These are phyloP conservation scores for Arthromyces matolae DNA, from an alignment of 768 basidiomycete genomes.

Conservation along the genomic window DNA sequence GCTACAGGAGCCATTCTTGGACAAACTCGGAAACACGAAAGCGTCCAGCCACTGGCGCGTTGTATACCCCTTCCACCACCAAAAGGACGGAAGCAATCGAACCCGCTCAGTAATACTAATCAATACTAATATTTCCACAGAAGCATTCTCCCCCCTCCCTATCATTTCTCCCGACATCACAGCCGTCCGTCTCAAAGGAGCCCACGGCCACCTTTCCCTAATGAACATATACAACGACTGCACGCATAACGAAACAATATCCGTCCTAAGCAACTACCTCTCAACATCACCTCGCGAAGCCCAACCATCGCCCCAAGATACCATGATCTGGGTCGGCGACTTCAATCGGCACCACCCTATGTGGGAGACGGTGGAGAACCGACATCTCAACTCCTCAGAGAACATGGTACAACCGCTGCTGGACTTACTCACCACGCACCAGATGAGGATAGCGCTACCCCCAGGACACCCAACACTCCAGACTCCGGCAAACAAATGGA, in stretches of 20 bases:
- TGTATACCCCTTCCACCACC: slow-evolving; percentile 3
- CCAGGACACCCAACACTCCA: background rate
- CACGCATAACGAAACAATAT: slow-evolving; percentile 3
- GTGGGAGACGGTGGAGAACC: slow-evolving; percentile 4
- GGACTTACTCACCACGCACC: background rate
- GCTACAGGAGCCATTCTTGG: slow-evolving; percentile 30
- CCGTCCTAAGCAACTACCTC: background rate
- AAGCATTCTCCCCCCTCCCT: background rate
- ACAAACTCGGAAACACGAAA: slow-evolving; percentile 15
- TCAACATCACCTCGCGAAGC: background rate
- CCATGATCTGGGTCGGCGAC: background rate
- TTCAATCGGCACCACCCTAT: slow-evolving; percentile 6
- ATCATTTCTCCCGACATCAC: background rate
- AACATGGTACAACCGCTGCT: background rate
- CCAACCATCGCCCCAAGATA: background rate
- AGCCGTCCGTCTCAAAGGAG: background rate
- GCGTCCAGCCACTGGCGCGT: slow-evolving; percentile 6
- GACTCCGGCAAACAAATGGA: background rate
- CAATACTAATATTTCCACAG: slow-evolving; percentile 11
- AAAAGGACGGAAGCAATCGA: background rate
- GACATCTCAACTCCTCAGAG: background rate
- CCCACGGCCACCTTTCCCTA: background rate
- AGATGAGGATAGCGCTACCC: background rate
- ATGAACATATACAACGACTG: slow-evolving; percentile 11
- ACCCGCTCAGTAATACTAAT: slow-evolving; percentile 6